phyloP scores from a whole-genome alignment of 2,329 filamentous ascomycete species.

The Graphium sp. region DNA sequence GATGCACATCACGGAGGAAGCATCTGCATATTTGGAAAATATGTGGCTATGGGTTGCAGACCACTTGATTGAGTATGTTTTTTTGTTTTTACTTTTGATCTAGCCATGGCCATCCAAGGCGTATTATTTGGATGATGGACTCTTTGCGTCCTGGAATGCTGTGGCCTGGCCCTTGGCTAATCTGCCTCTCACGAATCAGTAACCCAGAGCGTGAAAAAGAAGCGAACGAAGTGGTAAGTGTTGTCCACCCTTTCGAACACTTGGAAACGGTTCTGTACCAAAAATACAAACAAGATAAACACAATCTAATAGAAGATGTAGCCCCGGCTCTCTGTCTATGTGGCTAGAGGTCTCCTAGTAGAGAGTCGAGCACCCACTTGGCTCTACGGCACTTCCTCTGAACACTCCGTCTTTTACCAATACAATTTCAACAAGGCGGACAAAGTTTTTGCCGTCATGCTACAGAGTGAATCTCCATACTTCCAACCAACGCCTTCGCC shows the following conservation, averaged over 20 bases:
- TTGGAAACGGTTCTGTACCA: no score
- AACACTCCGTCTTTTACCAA: conserved; percentile 32
- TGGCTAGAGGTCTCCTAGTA: conserved; percentile 17
- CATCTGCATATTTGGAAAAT: conserved; percentile 33
- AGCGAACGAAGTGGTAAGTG: conserved; percentile 37
- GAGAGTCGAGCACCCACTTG: conserved; percentile 14
- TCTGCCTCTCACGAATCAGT: no score
- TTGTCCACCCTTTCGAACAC: no score
- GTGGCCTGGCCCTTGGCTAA: no score
- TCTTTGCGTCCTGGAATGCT: no score
- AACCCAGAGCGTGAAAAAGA: conserved; percentile 21
- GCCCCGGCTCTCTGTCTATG: conserved; percentile 17
- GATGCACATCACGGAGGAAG: conserved; percentile 24
- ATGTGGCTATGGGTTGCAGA: conserved; percentile 55
- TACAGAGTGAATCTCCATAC: conserved; percentile 54
- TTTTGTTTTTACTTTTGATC: no score
- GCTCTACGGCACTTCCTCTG: conserved; percentile 27
- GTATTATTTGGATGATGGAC: no score
- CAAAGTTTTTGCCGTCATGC: conserved; percentile 37
- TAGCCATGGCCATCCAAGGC: no score
- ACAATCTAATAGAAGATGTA: no score
- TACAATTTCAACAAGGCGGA: conserved; percentile 28
- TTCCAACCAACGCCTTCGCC: conserved; percentile 23
- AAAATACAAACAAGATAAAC: no score
- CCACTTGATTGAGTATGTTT: conserved; percentile 35